Conservation (phyloP, 345 rosid species). For the Camelina laxa region DNA sequence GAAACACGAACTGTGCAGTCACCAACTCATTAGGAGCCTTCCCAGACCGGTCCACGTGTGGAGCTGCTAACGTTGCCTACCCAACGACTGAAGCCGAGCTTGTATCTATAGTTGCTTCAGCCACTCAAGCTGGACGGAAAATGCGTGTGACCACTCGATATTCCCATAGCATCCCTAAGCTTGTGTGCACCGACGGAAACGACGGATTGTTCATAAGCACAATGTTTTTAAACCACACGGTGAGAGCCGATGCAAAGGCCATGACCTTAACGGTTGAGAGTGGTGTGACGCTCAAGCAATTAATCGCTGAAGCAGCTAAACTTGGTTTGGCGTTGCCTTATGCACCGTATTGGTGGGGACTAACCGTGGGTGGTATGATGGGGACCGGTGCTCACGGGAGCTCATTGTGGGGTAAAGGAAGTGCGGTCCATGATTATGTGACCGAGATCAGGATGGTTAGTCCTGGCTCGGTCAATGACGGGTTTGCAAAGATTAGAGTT, state of each 20-base stretch:
- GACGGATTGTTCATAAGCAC: conserved; percentile 77
- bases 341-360: conserved; percentile 89
- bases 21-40: conserved; percentile 75
- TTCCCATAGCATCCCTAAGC: conserved; percentile 76
- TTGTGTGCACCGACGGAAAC: conserved; percentile 65
- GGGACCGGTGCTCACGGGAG: conserved; percentile 92
- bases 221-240: conserved; percentile 47
- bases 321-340: conserved; percentile 72
- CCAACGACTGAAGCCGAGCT: conserved; percentile 68
- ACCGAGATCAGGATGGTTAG: conserved; percentile 60
- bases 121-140: conserved; percentile 57
- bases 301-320: conserved; percentile 64
- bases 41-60: conserved; percentile 67
- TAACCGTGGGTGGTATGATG: conserved; percentile 76
- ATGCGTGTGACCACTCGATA: conserved; percentile 73
- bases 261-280: conserved; percentile 68
- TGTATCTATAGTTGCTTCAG: conserved; percentile 53
- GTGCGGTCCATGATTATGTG: conserved; percentile 76
- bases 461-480: conserved; percentile 54
- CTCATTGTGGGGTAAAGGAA: conserved; percentile 77
- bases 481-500: conserved; percentile 53
- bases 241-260: conserved; percentile 46
- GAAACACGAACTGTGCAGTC: conserved; percentile 58
- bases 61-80: conserved; percentile 60
- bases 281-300: conserved; percentile 67